phyloP scores from a whole-genome alignment of 2,329 filamentous ascomycete species.

The Pleurostoma richardsiae region DNA sequence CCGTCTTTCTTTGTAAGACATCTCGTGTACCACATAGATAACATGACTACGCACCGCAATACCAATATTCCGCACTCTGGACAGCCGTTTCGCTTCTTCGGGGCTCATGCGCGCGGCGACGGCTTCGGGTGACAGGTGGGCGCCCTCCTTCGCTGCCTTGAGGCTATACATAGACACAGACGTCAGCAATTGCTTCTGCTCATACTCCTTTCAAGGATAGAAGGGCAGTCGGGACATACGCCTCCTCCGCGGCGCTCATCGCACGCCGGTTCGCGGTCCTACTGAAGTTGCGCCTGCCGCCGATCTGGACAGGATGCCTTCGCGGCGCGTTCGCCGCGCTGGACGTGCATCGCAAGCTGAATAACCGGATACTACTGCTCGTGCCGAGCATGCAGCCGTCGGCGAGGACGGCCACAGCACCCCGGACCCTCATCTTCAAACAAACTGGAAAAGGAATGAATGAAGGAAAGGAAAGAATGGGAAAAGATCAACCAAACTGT shows the following conservation, averaged over 20 bases:
- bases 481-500: not conserved
- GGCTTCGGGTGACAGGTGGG: constrained; percentile 48
- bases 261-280: constrained; percentile 26
- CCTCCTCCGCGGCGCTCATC: constrained; percentile 27
- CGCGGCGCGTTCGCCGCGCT: constrained; percentile 20
- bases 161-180: constrained; percentile 23
- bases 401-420: constrained; percentile 29
- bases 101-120: constrained; percentile 77
- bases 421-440: constrained; percentile 32
- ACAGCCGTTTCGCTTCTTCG: constrained; percentile 71
- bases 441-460: constrained; percentile 11
- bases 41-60: constrained; percentile 66
- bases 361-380: constrained; percentile 23
- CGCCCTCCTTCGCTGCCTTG: constrained; percentile 49
- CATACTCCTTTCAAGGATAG: not conserved
- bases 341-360: constrained; percentile 22
- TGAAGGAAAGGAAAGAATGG: constrained; percentile 6
- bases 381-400: constrained; percentile 27
- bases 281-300: constrained; percentile 32
- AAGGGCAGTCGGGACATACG: constrained; percentile 21
- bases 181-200: not conserved
- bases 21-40: constrained; percentile 7
- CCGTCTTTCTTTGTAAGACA: constrained; percentile 1
- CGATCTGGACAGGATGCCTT: constrained; percentile 24
- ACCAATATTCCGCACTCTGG: constrained; percentile 89